phyloP scores from a whole-genome alignment of 441 rosid genomes.

The Adansonia gregorii region DNA sequence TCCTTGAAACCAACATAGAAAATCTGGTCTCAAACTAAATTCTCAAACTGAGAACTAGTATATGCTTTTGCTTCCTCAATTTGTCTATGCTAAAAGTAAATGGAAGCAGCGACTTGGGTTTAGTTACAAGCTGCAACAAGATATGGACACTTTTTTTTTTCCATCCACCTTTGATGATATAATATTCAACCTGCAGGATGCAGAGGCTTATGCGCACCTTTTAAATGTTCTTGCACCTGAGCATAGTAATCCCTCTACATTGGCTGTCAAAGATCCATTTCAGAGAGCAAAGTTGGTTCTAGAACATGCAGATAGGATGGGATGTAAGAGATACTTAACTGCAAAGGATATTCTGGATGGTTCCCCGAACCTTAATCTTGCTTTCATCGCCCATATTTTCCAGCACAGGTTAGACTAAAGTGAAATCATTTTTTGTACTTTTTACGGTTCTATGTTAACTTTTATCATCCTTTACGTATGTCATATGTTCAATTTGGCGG shows the following conservation, averaged over 20 bases:
- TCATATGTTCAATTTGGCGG: not conserved
- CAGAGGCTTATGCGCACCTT: conserved; percentile 92
- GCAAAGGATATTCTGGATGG: conserved; percentile 93
- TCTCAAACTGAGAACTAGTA: not conserved
- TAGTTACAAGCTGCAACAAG: conserved; percentile 15
- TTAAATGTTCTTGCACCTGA: conserved; percentile 93
- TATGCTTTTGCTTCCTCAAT: not conserved
- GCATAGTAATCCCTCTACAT: conserved; percentile 57
- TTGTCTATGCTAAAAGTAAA: conserved; percentile 12
- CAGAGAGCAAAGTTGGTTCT: conserved; percentile 86
- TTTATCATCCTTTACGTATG: not conserved
- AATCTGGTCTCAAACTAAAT: not conserved
- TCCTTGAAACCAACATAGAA: not conserved
- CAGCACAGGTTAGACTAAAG: conserved; percentile 75
- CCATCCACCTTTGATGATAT: conserved; percentile 4
- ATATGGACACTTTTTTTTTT: not conserved
- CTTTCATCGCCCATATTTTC: conserved; percentile 95
- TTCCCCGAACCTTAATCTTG: conserved; percentile 97
- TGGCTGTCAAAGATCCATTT: conserved; percentile 55
- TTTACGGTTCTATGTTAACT: conserved; percentile 3
- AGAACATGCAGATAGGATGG: conserved; percentile 96
- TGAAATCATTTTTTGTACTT: not conserved
- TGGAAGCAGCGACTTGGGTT: conserved; percentile 9
- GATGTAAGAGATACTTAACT: conserved; percentile 90
- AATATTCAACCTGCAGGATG: conserved; percentile 64